A percentile compares a stretch with the other conserved stretches of the same genome.
Evolutionary conservation across 1,139 yeast species (phyloP).

Genomic region (Spathaspora sp.): DNA sequence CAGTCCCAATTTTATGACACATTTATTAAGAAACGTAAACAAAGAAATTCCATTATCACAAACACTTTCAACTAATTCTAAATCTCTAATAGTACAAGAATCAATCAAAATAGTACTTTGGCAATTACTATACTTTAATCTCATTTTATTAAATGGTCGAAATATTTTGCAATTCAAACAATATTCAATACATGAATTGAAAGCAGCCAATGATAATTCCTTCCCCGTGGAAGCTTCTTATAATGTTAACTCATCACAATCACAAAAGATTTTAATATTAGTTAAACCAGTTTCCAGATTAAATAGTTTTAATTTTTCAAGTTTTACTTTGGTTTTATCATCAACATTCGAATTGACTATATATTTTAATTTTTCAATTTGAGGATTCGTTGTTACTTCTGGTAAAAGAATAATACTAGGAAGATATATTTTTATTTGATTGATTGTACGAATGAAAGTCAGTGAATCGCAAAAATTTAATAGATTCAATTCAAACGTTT

Average conservation of each 20-base stretch:
- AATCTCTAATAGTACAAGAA: conserved; percentile 27
- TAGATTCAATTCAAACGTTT: conserved; percentile 22
- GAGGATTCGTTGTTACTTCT: conserved; percentile 20
- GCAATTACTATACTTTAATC: conserved; percentile 36
- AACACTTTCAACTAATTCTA: conserved; percentile 37
- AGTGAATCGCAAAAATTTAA: conserved; percentile 41
- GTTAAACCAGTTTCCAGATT: conserved; percentile 14
- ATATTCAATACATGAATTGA: conserved; percentile 30
- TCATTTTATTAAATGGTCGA: conserved; percentile 22
- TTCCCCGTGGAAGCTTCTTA: conserved; percentile 25
- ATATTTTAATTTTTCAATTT: conserved; percentile 30
- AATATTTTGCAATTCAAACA: conserved; percentile 12
- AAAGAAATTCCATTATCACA: conserved; percentile 27
- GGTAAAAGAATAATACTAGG: conserved; percentile 40
- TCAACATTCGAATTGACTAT: conserved; percentile 32
- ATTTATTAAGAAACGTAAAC: conserved; percentile 32
- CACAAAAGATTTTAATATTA: conserved; percentile 7
- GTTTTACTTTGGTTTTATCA: conserved; percentile 20
- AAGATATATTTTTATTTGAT: conserved; percentile 34
- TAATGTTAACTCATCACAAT: conserved; percentile 4
- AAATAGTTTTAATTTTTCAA: conserved; percentile 22
- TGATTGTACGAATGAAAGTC: conserved; percentile 44
- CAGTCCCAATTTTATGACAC: conserved; percentile 47
- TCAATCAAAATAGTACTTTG: conserved; percentile 42
- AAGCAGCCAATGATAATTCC: conserved; percentile 28